A percentile compares a stretch with the other conserved stretches of the same genome.
These are phyloP conservation scores for Paxillus involutus DNA, from an alignment of 768 basidiomycete species.

Conservation along the genomic window DNA sequence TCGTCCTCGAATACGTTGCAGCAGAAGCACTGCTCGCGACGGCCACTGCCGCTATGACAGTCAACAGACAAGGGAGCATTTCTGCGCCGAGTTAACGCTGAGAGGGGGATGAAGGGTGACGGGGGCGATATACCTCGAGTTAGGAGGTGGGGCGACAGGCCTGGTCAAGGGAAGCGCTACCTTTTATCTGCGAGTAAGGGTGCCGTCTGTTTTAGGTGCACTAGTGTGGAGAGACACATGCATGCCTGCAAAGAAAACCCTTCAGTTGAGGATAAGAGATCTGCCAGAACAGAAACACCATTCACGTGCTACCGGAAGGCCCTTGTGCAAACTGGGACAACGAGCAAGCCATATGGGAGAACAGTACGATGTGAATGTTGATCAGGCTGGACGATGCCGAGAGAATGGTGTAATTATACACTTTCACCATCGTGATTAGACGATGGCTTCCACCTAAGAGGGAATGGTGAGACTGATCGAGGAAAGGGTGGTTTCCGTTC, in stretches of 20 bases:
- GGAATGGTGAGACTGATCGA: background rate
- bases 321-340: background rate
- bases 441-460: background rate
- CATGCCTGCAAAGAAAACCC: background rate
- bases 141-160: background rate
- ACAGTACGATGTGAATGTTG: background rate
- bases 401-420: background rate
- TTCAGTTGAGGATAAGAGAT: background rate
- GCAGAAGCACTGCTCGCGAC: conserved; percentile 22
- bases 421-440: background rate
- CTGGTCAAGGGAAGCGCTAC: too few species aligned
- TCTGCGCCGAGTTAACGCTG: background rate
- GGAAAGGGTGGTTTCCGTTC: background rate
- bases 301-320: background rate
- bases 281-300: background rate
- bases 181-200: background rate
- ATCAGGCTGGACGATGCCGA: background rate
- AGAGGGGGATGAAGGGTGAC: background rate
- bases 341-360: background rate
- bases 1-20: conserved; percentile 44
- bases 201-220: background rate
- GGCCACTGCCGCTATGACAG: background rate
- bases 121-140: background rate
- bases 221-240: background rate
- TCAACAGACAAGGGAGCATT: background rate